Evolutionary conservation across 2,329 filamentous ascomycete genomes (phyloP).

Genomic region (Harringtonia lauricola): DNA sequence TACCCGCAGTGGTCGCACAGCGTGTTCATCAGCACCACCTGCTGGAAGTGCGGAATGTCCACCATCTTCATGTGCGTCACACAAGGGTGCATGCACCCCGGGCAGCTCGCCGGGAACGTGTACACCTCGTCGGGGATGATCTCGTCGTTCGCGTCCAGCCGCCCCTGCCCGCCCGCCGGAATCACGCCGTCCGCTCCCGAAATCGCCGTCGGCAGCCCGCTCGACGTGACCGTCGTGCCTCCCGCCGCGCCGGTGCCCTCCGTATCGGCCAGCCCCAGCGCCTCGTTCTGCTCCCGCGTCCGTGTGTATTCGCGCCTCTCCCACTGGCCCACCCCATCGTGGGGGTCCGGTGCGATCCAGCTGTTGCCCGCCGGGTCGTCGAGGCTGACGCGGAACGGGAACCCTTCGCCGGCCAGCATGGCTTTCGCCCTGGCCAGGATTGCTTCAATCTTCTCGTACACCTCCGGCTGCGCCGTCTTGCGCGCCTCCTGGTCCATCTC

Average conservation of each 20-base stretch:
- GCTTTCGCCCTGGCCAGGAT: constrained; percentile 63
- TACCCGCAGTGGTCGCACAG: constrained; percentile 88
- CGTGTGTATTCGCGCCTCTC: constrained; percentile 74
- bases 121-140: constrained; percentile 91
- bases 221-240: constrained; percentile 8
- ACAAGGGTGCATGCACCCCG: constrained; percentile 77
- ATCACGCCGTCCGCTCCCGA: constrained; percentile 34
- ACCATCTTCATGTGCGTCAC: constrained; percentile 98
- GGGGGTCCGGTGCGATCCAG: constrained; percentile 82
- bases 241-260: constrained; percentile 29
- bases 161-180: constrained; percentile 29
- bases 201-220: constrained; percentile 14
- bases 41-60: constrained; percentile 94
- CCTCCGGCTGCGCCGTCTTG: constrained; percentile 65
- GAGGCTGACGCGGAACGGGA: constrained; percentile 79
- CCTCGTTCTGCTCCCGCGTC: constrained; percentile 75
- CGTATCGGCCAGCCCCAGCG: constrained; percentile 63
- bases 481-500: constrained; percentile 72
- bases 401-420: constrained; percentile 66
- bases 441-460: constrained; percentile 65
- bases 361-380: constrained; percentile 95
- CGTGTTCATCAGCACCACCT: constrained; percentile 92
- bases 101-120: constrained; percentile 82
- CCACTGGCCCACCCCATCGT: constrained; percentile 77
- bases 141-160: constrained; percentile 50